Percentiles rank a stretch among this genome's conserved stretches.
phyloP scores from a whole-genome alignment of 2,329 filamentous ascomycete species.

The Dothiorella sarmentorum region DNA sequence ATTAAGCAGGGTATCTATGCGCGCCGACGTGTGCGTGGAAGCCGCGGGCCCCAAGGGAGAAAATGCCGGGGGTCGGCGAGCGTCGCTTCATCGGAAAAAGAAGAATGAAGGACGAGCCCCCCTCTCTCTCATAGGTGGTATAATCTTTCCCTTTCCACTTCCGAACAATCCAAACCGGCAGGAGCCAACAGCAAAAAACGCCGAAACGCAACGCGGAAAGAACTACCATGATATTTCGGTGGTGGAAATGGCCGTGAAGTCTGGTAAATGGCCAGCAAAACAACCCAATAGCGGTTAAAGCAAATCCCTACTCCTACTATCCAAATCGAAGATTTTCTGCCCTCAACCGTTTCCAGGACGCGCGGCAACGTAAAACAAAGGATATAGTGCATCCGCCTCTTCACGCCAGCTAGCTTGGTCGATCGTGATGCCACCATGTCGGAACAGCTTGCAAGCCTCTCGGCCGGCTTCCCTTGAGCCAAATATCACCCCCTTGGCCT shows the following conservation, averaged over 20 bases:
- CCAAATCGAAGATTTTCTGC: neutral
- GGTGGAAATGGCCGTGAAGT: neutral
- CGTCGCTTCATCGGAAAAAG: neutral
- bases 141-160: neutral
- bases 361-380: neutral
- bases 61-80: neutral
- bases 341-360: neutral
- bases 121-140: neutral
- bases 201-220: neutral
- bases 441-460: neutral
- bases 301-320: neutral
- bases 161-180: neutral
- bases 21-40: neutral
- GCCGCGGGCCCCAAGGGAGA: neutral
- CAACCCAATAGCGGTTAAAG: neutral
- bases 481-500: constrained; percentile 89
- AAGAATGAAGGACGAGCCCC: neutral
- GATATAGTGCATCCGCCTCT: constrained; percentile 1
- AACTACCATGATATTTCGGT: neutral
- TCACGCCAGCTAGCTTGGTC: neutral
- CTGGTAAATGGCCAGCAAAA: neutral
- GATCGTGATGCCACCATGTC: constrained; percentile 4
- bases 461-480: constrained; percentile 50
- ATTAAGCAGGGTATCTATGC: constrained; percentile 3
- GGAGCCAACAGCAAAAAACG: neutral